These are phyloP conservation scores for Agrocybe praecox DNA, from an alignment of 768 basidiomycete genomes.

Conservation along the genomic window DNA sequence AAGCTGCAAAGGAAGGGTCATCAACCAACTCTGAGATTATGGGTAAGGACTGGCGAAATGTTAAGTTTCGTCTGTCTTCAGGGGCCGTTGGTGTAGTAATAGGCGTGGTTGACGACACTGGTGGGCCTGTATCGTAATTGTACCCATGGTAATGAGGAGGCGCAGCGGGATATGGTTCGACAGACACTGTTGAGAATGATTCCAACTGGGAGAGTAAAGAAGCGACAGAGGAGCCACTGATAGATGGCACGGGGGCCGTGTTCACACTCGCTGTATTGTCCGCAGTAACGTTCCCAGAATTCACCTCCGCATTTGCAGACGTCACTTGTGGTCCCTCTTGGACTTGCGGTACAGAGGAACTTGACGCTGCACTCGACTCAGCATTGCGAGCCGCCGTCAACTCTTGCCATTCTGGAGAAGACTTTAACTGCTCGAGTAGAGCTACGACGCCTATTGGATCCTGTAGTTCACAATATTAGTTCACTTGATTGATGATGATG, in stretches of 20 bases:
- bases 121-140: background rate
- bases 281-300: too few relatives aligned
- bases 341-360: too few relatives aligned
- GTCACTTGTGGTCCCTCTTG: too few relatives aligned
- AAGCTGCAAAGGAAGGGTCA: conserved; percentile 50
- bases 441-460: conserved; percentile 69
- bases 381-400: conserved; percentile 6
- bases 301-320: background rate
- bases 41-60: conserved; percentile 75
- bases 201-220: conserved; percentile 65
- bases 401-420: conserved; percentile 73
- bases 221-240: conserved; percentile 47
- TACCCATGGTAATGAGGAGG: conserved; percentile 2
- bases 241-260: background rate
- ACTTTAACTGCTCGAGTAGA: conserved; percentile 67
- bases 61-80: conserved; percentile 32
- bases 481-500: conserved; percentile 2
- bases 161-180: background rate
- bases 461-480: conserved; percentile 33
- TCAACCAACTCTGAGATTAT: conserved; percentile 61
- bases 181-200: conserved; percentile 25
- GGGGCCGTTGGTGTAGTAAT: background rate
- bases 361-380: background rate
- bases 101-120: background rate
- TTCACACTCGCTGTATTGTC: too few relatives aligned